Evolutionary conservation across 148 eudicot genomes (phyloP).

Genomic region (Mesembryanthemum crystallinum): DNA sequence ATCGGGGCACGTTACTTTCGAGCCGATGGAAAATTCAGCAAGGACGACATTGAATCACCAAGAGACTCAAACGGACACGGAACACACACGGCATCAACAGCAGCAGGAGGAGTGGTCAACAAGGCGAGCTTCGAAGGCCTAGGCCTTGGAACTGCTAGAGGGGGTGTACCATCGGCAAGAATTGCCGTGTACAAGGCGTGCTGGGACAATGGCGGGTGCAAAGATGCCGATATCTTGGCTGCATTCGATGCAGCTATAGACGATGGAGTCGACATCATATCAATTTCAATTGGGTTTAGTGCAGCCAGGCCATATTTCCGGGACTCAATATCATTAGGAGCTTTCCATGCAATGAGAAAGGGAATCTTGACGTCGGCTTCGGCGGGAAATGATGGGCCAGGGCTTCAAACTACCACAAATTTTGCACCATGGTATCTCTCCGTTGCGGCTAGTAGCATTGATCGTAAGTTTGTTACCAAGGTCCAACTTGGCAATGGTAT

Average conservation of each 20-base stretch:
- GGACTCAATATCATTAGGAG: slow-evolving; percentile 51
- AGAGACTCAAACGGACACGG: slow-evolving; percentile 56
- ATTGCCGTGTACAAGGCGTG: slow-evolving; percentile 52
- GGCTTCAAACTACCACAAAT: slow-evolving; percentile 10
- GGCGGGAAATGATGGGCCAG: slow-evolving; percentile 54
- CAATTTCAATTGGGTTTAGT: slow-evolving; percentile 36
- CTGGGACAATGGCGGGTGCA: slow-evolving; percentile 34
- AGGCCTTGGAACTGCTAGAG: slow-evolving; percentile 42
- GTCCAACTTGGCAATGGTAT: slow-evolving; percentile 37
- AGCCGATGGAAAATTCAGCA: slow-evolving; percentile 12
- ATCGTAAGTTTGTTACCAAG: slow-evolving; percentile 35
- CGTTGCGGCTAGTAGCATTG: slow-evolving; percentile 49
- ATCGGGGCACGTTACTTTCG: slow-evolving; percentile 45
- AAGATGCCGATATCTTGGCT: slow-evolving; percentile 37
- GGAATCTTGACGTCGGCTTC: slow-evolving; percentile 50
- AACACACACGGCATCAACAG: slow-evolving; percentile 48
- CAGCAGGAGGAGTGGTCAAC: slow-evolving; percentile 37
- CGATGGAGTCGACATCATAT: slow-evolving; percentile 61
- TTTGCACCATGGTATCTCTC: slow-evolving; percentile 50
- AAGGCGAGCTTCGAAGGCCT: slow-evolving; percentile 36
- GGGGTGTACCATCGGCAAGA: slow-evolving; percentile 45
- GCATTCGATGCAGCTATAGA: slow-evolving; percentile 59
- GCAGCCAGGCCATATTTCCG: slow-evolving; percentile 16
- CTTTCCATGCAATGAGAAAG: slow-evolving; percentile 45
- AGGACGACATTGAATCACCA: slow-evolving; percentile 29